Evolutionary conservation across 2,329 filamentous ascomycete genomes (phyloP).

Genomic region (Leptographium procerum): DNA sequence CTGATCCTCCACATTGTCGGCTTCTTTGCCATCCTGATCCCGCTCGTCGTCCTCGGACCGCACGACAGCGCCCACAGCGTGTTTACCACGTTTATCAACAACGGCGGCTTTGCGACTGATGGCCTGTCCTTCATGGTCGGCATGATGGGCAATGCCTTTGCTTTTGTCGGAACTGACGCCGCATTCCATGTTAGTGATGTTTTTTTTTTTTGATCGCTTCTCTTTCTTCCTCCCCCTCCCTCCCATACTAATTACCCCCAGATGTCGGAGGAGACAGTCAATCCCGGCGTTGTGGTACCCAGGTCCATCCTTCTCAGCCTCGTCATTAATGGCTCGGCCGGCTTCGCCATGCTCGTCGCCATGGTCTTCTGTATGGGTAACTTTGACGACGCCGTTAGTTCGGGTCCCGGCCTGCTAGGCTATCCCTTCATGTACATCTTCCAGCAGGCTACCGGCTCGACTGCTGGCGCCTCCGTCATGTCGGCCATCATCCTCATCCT

Average conservation of each 20-base stretch:
- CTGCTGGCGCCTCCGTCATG: slow-evolving; percentile 37
- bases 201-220: too few relatives aligned
- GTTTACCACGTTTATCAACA: slow-evolving; percentile 33
- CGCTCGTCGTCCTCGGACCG: slow-evolving; percentile 13
- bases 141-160: slow-evolving; percentile 26
- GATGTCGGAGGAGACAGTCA: slow-evolving; percentile 25
- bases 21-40: slow-evolving; percentile 14
- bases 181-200: slow-evolving; percentile 10
- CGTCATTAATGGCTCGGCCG: slow-evolving; percentile 20
- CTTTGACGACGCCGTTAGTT: slow-evolving; percentile 9
- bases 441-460: slow-evolving; percentile 33
- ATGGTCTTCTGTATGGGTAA: slow-evolving; percentile 22
- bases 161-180: slow-evolving; percentile 21
- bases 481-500: slow-evolving; percentile 34
- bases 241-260: slow-evolving; percentile 10
- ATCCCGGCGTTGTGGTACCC: slow-evolving; percentile 22
- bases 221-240: too few relatives aligned
- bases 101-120: slow-evolving; percentile 32
- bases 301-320: slow-evolving; percentile 22
- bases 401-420: slow-evolving; percentile 26
- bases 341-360: slow-evolving; percentile 24
- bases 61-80: slow-evolving; percentile 17
- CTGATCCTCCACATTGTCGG: slow-evolving; percentile 16
- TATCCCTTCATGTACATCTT: slow-evolving; percentile 52
- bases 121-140: slow-evolving; percentile 33